Conservation (phyloP, 2,329 filamentous ascomycete species). For the Neofusicoccum parvum region DNA sequence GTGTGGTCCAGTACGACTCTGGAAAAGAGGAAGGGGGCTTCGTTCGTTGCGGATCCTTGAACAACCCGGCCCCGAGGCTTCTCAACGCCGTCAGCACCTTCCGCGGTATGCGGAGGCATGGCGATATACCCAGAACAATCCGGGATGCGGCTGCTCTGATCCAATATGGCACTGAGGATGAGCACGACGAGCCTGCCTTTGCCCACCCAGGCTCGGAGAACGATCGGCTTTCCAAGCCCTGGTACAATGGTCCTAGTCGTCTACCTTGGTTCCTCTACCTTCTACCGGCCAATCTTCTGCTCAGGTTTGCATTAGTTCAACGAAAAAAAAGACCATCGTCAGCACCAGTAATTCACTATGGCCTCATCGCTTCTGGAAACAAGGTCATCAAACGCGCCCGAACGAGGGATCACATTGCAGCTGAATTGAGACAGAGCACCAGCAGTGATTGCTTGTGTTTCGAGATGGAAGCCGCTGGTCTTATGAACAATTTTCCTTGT, state of each 20-base stretch:
- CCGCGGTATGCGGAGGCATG: too few relatives aligned
- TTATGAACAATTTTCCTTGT: slow-evolving; percentile 30
- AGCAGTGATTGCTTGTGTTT: slow-evolving; percentile 23
- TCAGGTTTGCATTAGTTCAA: neutral
- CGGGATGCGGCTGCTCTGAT: neutral
- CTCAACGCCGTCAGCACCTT: neutral
- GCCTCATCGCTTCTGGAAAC: neutral
- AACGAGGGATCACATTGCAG: neutral
- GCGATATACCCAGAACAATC: neutral
- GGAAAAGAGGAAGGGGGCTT: slow-evolving; percentile 24
- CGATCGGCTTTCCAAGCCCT: neutral
- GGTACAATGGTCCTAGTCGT: neutral
- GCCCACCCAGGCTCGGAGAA: neutral
- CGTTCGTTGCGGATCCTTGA: neutral
- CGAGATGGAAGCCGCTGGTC: slow-evolving; percentile 24
- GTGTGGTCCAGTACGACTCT: slow-evolving; percentile 35
- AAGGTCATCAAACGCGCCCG: neutral
- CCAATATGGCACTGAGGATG: too few relatives aligned
- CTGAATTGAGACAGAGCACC: neutral
- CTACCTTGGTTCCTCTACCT: neutral
- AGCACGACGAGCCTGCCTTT: too few relatives aligned
- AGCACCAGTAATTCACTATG: neutral
- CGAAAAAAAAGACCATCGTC: neutral
- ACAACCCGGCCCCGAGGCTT: neutral
- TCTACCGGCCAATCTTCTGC: neutral